Evolutionary conservation across 2,329 filamentous ascomycete species (phyloP), one percentile per base, ranked within the genome.

Genomic region (Aspergillus transmontanensis): DNA sequence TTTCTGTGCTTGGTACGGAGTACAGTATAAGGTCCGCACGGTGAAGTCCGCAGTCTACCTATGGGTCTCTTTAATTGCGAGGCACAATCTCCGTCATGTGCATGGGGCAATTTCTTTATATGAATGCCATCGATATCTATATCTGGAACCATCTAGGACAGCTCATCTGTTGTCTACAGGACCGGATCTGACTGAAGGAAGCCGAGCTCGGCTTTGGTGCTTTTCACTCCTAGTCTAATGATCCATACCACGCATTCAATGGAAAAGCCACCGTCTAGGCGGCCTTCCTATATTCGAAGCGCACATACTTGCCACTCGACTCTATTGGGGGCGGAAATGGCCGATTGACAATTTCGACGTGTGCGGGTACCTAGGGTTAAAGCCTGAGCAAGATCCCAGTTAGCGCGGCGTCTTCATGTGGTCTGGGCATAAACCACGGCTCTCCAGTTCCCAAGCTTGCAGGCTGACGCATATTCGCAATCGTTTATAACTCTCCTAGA

Each of bases 281-380:
- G 21, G n/a, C n/a, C 30, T 6, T 39, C 23, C 19, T 9, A 28
- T 55, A 32, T 39, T 39, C 51, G 11, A 36, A 21, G n/a, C 51
- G n/a, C 51, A 39, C 11, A 36, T 39, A 32, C 26, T 19, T 16
- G 16, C 19, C 12, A 32, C 9, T 39, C n/a, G 12, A n/a, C 16
- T 39, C 21, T 12, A 55, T 21, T 55, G 32, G 32, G 51, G 51
- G 32, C 50, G 50, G 50, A 23, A 36, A 36, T 34, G 30, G 19
- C 51, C 23, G 19, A 26, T 55, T 55, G 32, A 21, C 10, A 55
- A 39, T 32, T 36, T 10, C 2, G 26, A 16, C 34, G 11, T 55
- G 51, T 39, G 51, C 34, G 51, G 51, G 51, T 55, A 55, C 32
- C 19, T 55, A 55, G 51, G 51, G 51, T 39, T 55, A 55, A 39